phyloP scores from a whole-genome alignment of 2,329 filamentous ascomycete genomes.

The Apiospora hydei region DNA sequence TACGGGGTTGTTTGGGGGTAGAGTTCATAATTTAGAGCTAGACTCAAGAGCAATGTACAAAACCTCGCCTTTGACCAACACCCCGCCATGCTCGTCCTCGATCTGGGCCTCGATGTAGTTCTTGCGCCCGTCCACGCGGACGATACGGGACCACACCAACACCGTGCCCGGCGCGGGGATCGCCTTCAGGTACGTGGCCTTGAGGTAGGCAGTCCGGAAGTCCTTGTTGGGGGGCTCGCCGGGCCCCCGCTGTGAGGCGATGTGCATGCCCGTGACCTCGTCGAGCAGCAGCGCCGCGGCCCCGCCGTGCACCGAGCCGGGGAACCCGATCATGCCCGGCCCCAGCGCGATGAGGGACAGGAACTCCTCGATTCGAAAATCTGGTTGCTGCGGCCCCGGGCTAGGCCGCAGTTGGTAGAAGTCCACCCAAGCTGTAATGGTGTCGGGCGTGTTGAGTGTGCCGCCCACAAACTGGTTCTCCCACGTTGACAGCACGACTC shows the following conservation, averaged over 20 bases:
- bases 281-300: conserved; percentile 56
- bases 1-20: background rate
- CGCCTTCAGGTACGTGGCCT: conserved; percentile 14
- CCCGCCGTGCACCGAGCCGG: conserved; percentile 55
- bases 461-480: conserved; percentile 23
- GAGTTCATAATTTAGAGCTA: background rate
- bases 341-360: conserved; percentile 41
- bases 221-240: background rate
- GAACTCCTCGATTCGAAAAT: background rate
- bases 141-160: conserved; percentile 5
- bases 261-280: conserved; percentile 54
- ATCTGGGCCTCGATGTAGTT: conserved; percentile 16
- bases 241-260: conserved; percentile 41
- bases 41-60: conserved; percentile 19
- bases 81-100: conserved; percentile 12
- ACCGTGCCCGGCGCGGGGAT: conserved; percentile 19
- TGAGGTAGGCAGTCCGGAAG: conserved; percentile 24
- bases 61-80: conserved; percentile 21
- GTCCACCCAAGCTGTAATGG: conserved; percentile 17
- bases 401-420: background rate
- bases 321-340: conserved; percentile 55
- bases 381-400: background rate
- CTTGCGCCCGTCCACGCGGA: conserved; percentile 22
- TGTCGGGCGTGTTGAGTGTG: conserved; percentile 26
- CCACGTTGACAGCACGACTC: background rate